Conservation (phyloP, 192 early-diverging fungal species). For the Umbelopsis sp. region DNA sequence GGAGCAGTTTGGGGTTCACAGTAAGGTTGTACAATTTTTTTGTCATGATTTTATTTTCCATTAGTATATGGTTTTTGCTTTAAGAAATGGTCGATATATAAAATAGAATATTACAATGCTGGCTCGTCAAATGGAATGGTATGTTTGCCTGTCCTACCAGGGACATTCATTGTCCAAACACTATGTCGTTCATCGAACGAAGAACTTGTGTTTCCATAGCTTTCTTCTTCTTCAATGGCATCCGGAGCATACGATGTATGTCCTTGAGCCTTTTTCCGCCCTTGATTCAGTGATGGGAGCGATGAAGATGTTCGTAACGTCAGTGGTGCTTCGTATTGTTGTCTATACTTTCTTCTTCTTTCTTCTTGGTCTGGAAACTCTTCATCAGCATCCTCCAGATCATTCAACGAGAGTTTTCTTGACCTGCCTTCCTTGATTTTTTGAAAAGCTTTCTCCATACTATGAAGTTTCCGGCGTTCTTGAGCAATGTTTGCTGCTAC, state of each 20-base stretch:
- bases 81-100: not conserved
- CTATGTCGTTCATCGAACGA: constrained; percentile 11
- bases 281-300: constrained; percentile 31
- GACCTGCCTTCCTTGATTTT: constrained; percentile 23
- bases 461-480: constrained; percentile 43
- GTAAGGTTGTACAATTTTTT: no score
- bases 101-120: constrained; percentile 3
- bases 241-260: not conserved
- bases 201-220: not conserved
- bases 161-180: constrained; percentile 21
- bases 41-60: not conserved
- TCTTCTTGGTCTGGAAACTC: constrained; percentile 19
- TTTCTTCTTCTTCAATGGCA: constrained; percentile 15
- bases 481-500: constrained; percentile 40
- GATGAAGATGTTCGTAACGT: constrained; percentile 40
- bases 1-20: no score
- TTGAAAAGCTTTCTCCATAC: constrained; percentile 44
- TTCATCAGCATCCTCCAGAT: constrained; percentile 8
- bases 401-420: not conserved
- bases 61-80: not conserved
- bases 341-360: constrained; percentile 25
- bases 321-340: constrained; percentile 2
- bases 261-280: not conserved
- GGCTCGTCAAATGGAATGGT: constrained; percentile 1
- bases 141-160: constrained; percentile 8